Evolutionary conservation across 345 rosid genomes (phyloP).

Genomic region (Melaleuca quinquenervia): DNA sequence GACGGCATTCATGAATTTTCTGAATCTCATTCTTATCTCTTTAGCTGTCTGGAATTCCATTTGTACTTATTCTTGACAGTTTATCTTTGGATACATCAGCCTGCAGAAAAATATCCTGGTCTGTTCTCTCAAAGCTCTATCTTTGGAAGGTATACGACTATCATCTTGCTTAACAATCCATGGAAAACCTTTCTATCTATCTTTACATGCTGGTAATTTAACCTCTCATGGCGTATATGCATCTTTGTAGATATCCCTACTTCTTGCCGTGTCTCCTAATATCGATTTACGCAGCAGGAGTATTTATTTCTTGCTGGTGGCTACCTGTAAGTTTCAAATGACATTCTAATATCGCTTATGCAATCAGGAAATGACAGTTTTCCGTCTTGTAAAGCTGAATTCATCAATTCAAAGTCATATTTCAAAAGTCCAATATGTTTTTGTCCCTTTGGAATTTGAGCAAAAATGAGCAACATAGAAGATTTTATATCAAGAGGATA

Average conservation of each 20-base stretch:
- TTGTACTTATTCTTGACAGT: not conserved
- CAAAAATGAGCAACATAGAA: not conserved
- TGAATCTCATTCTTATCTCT: not conserved
- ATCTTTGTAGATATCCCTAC: constrained; percentile 27
- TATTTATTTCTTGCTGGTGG: constrained; percentile 23
- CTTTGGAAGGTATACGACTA: constrained; percentile 18
- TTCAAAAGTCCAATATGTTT: not conserved
- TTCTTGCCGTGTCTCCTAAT: constrained; percentile 32
- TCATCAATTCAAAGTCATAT: not conserved
- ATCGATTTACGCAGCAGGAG: constrained; percentile 20
- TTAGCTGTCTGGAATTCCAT: not conserved
- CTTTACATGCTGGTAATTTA: not conserved
- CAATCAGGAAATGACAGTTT: not conserved
- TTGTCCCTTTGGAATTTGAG: not conserved
- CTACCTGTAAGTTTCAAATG: constrained; percentile 20
- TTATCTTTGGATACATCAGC: constrained; percentile 5
- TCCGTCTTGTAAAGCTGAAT: not conserved
- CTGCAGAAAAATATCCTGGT: constrained; percentile 24
- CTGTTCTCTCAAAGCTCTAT: constrained; percentile 17
- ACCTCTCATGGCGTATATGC: not conserved
- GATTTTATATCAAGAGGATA: not conserved
- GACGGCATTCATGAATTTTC: not conserved
- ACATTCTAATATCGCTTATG: not conserved
- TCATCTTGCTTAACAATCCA: not conserved
- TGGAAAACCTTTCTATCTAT: not conserved